Evolutionary conservation across 495 filamentous ascomycete genomes (phyloP).

Genomic region (Neurospora sp.): DNA sequence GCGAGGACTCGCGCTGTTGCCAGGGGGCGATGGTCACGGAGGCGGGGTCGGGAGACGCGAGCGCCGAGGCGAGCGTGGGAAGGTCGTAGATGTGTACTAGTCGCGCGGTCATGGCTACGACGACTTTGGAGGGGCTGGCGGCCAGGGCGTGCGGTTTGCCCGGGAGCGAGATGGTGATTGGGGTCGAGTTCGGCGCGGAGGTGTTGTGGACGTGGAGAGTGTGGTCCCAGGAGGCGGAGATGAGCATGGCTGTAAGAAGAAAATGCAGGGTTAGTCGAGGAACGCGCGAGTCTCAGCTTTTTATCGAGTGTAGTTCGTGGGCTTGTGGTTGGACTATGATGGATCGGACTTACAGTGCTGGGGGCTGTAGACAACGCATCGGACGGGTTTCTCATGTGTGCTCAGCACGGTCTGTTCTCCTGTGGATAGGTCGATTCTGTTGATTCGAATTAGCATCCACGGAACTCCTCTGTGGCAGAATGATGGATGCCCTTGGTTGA

Average conservation of each 20-base stretch:
- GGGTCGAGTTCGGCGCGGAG: conserved; percentile 26
- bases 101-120: conserved; percentile 92
- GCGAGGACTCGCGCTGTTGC: conserved; percentile 80
- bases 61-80: conserved; percentile 47
- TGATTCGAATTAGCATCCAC: not conserved
- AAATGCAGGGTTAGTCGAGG: conserved; percentile 1
- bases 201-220: conserved; percentile 76
- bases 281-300: not conserved
- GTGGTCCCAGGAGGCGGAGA: conserved; percentile 89
- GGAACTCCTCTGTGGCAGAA: not conserved
- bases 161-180: conserved; percentile 55
- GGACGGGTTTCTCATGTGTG: conserved; percentile 67
- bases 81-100: conserved; percentile 89
- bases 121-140: conserved; percentile 67
- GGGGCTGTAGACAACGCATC: conserved; percentile 70
- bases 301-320: not conserved
- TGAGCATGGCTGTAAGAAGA: conserved; percentile 43
- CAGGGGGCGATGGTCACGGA: conserved; percentile 56
- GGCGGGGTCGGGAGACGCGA: conserved; percentile 33
- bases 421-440: conserved; percentile 61
- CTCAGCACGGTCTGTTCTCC: conserved; percentile 65
- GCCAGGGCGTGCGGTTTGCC: conserved; percentile 84
- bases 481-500: not conserved
- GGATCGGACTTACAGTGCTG: conserved; percentile 48
- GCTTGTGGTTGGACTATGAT: not conserved